Base-by-base conservation (phyloP, 2,329 filamentous ascomycete species). In the Claviceps sp. region DNA sequence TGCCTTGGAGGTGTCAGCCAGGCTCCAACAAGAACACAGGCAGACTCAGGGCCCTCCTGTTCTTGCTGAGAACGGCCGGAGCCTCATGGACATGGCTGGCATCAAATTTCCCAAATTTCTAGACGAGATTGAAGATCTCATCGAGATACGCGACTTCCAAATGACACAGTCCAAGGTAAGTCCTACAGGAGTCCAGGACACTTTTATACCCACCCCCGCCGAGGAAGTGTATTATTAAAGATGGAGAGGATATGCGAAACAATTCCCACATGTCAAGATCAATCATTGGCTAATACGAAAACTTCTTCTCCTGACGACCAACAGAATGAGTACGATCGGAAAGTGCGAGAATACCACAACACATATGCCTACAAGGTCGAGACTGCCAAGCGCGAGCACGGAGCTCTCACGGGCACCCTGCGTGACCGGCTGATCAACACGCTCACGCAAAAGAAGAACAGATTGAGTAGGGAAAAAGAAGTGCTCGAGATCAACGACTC, bases 71-170 rank as follows among this genome's bases (percentile, higher is more conserved):
- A 64, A 59, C 51, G 72, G 72, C 26, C 68, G 78, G 68, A 77
- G 79, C 61, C 68, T 86, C 62, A 64, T 87, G 26, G 77, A 84
- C 50, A 85, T 86, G 70, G 88, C 88, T 37, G 93, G 93, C 1
- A 87, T 83, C 61, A 81, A 85, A 62, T 96, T 95, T 66, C 78
- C 84, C 53, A 82, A 88, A 58, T 97, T 94, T 71, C 81, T 93
- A 20, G 80, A 88, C 58, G 82, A 91, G 55, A 79, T 96, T 50
- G 94, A 96, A 64, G 85, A 94, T 66, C 78, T 88, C 7, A 82
- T 95, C 58, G 90, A 97, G 67, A 80, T 88, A 61, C 80, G 88
- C 59, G 93, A 98, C 71, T 83, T 86, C 56, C 82, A 90, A 60
- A 71, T 97, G 62, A 83, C 86, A 6, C 79, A 84, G 62, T 79